phyloP scores from a whole-genome alignment of 2,329 filamentous ascomycete species.

The Cladobotryum mycophilum region DNA sequence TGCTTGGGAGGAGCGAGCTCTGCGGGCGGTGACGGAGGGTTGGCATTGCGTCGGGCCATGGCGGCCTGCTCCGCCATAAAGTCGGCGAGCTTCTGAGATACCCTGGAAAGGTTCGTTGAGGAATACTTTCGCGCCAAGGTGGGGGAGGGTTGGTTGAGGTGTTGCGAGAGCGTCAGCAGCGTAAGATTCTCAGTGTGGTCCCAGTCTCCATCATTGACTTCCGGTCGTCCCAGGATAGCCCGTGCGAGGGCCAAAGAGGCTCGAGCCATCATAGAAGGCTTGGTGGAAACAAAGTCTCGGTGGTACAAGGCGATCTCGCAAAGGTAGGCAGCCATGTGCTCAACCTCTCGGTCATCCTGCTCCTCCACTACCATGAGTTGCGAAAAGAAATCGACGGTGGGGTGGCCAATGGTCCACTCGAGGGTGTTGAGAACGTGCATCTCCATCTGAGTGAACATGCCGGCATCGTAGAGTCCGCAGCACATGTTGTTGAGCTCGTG shows the following conservation, averaged over 20 bases:
- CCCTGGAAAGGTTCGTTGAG: conserved; percentile 45
- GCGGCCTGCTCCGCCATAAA: conserved; percentile 55
- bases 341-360: conserved; percentile 72
- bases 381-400: conserved; percentile 90
- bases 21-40: conserved; percentile 55
- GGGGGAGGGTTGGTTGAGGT: conserved; percentile 52
- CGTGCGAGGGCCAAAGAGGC: conserved; percentile 80
- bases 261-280: conserved; percentile 84
- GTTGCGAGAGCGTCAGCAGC: conserved; percentile 52
- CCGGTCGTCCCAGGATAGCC: conserved; percentile 75
- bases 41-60: conserved; percentile 41
- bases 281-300: conserved; percentile 90
- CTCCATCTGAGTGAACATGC: conserved; percentile 99
- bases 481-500: conserved; percentile 98
- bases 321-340: conserved; percentile 92
- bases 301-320: conserved; percentile 94
- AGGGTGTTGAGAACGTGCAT: conserved; percentile 98
- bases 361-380: conserved; percentile 81
- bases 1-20: conserved; percentile 45
- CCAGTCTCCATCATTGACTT: conserved; percentile 72
- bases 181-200: conserved; percentile 65
- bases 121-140: conserved; percentile 56
- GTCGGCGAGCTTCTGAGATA: conserved; percentile 49
- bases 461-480: conserved; percentile 94
- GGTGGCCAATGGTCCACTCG: conserved; percentile 92